Base-by-base conservation (phyloP, 257 asterid genomes). In the Primulina huaijiensis region DNA sequence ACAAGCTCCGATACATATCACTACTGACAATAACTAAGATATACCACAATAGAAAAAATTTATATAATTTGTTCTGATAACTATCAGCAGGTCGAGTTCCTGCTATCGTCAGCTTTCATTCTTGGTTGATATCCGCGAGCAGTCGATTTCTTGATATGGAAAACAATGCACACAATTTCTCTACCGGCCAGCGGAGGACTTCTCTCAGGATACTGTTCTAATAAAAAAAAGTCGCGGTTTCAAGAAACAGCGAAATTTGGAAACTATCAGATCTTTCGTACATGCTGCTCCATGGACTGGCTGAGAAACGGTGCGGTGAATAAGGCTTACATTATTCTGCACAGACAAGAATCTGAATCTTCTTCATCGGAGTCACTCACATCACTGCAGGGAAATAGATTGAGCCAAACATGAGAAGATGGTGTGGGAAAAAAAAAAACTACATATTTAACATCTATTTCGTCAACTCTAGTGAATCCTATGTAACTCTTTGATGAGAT, bases 321-420 rank as follows among this genome's bases (percentile, higher is more conserved):
- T 30, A 70, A 67, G 74, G 75, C 64, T 86, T 88, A 90, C 97
- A 90, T 90, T 79, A 90, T 73, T 72, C 75, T 85, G 79, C 97
- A 90, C 67, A 84, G 79, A 86, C 97, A 90, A 72, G 82, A 67
- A 75, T 88, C 97, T 34, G 93, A 85, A 3, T 86, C 93, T 7
- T 90, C 97, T 1, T 84, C 91, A 9, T 88, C 97, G 14, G 91
- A 83, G 70, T 88, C 97, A 37, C 97, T 88, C 72, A 19, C 80
- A 60, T 86, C 92, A 76, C 95, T 88, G 87, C 78, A 83, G 25
- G 29, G 55, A 76, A 29, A 78, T 60, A 34, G 64, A 66, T 58
- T 69, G 61, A 76, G 23, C n/a, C 30, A 31, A 8, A 30, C 12
- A 50, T 56, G 65, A 68, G 72, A 23, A 65, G 12, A 9, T 23